Conservation (phyloP, 306 rosid species). For the Medicago truncatula region MtrunA17r5.0-ANR NC_053045.1:60395501-60396000, state of each 20-base stretch:
- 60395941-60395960: neutral
- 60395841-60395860: no score
- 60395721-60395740: no score
- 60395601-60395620: neutral
- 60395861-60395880: neutral
- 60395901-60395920: neutral
- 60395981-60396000: no score
- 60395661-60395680: no score
- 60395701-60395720: neutral
- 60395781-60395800: no score
- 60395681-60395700: no score
- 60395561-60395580: neutral
- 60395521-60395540: slow-evolving; percentile 2
- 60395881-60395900: neutral
- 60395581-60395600: neutral
- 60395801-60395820: no score
- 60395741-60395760: no score
- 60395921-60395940: neutral
- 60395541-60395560: neutral
- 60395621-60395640: neutral
- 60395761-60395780: no score
- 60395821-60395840: no score
- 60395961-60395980: no score
- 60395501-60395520: slow-evolving; percentile 52
- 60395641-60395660: no score